Conservation (phyloP, 306 rosid genomes). For the Castanea sativa region DNA sequence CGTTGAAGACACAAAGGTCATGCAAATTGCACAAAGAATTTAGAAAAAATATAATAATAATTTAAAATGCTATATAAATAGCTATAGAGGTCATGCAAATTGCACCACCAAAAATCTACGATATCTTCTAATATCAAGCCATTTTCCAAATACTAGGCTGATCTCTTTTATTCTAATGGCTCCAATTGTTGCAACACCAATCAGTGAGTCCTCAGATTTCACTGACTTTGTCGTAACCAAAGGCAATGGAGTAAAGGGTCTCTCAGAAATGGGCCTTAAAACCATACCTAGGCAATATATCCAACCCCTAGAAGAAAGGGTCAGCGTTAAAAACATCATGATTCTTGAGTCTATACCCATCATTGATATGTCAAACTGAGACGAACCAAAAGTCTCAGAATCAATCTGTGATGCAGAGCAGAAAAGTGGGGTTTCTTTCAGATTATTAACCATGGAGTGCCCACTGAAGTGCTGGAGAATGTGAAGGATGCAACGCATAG, state of each 20-base stretch:
- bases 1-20: too few relatives aligned
- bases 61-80: background rate
- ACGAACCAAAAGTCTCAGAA: conserved; percentile 30
- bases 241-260: conserved; percentile 60
- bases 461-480: conserved; percentile 36
- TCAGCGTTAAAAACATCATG: background rate
- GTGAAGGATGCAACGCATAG: conserved; percentile 49
- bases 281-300: conserved; percentile 45
- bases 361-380: conserved; percentile 46
- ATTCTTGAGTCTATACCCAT: conserved; percentile 43
- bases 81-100: background rate
- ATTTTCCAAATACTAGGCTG: too few relatives aligned
- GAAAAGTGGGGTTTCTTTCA: conserved; percentile 68
- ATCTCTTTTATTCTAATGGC: conserved; percentile 8
- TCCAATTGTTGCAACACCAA: conserved; percentile 7
- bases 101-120: background rate
- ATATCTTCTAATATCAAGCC: background rate
- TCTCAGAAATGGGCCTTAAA: conserved; percentile 46
- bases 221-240: conserved; percentile 39
- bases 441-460: conserved; percentile 55
- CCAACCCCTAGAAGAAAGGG: conserved; percentile 53
- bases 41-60: too few relatives aligned
- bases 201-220: conserved; percentile 6
- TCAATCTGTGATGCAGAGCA: conserved; percentile 55
- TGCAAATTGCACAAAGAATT: too few relatives aligned